phyloP scores from a whole-genome alignment of 768 basidiomycete genomes.

The Exidia glandulosa region DNA sequence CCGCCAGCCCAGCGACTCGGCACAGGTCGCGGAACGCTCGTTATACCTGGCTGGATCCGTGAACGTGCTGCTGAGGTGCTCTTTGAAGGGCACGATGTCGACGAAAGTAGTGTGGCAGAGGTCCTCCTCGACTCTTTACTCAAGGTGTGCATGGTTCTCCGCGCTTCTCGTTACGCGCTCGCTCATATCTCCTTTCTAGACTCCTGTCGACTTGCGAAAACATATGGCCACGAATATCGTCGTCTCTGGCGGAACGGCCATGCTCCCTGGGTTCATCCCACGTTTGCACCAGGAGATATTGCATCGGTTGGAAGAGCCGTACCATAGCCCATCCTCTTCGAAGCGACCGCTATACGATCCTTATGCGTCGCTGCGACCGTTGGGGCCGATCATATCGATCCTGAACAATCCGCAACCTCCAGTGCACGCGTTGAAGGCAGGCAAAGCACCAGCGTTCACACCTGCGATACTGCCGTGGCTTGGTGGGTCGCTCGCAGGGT shows the following conservation, averaged over 20 bases:
- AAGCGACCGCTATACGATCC: conserved; percentile 45
- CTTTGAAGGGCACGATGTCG: conserved; percentile 83
- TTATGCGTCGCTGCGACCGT: conserved; percentile 59
- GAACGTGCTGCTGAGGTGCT: conserved; percentile 86
- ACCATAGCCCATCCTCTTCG: conserved; percentile 21
- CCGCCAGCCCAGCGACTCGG: conserved; percentile 56
- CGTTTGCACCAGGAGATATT: conserved; percentile 74
- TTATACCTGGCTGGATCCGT: conserved; percentile 91
- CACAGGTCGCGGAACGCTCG: conserved; percentile 64
- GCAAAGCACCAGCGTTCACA: conserved; percentile 80
- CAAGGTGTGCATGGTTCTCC: conserved; percentile 48
- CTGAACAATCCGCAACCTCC: conserved; percentile 73
- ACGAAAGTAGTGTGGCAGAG: conserved; percentile 77
- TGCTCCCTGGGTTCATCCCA: conserved; percentile 87
- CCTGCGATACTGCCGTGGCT: conserved; percentile 82
- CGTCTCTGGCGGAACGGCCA: conserved; percentile 78
- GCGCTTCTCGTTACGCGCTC: background rate
- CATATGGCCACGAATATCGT: conserved; percentile 77
- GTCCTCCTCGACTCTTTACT: conserved; percentile 67
- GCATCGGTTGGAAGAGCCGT: conserved; percentile 31
- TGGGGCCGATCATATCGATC: conserved; percentile 66
- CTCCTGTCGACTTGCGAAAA: conserved; percentile 82
- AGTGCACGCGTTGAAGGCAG: conserved; percentile 32
- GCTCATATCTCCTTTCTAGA: conserved; percentile 30
- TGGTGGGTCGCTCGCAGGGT: conserved; percentile 89